These are phyloP conservation scores for Gentiana macrophylla DNA, from an alignment of 257 asterid species.

Conservation along the genomic window DNA sequence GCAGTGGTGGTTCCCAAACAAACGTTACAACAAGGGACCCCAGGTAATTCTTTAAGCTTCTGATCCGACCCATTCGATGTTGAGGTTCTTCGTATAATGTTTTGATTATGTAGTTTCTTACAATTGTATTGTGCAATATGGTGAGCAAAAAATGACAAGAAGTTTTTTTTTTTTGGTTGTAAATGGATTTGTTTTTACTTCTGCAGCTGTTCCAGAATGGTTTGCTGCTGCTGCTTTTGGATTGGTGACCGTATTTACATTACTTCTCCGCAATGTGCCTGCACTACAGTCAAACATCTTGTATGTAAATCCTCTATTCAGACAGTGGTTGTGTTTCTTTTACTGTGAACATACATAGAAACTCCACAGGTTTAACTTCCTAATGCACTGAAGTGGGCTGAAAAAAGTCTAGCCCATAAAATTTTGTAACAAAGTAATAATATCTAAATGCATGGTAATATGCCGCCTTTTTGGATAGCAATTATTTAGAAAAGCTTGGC, in stretches of 20 bases:
- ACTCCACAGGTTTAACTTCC: not conserved
- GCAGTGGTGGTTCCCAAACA: slow-evolving; percentile 91
- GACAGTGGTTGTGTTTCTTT: slow-evolving; percentile 1
- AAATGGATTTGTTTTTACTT: slow-evolving; percentile 13
- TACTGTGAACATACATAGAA: not conserved
- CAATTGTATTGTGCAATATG: slow-evolving; percentile 1
- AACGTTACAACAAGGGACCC: slow-evolving; percentile 76
- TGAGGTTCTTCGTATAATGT: slow-evolving; percentile 4
- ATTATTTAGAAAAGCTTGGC: not conserved
- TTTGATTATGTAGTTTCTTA: not conserved
- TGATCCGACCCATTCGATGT: not conserved
- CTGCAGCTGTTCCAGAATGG: slow-evolving; percentile 98
- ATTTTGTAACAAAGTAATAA: not conserved
- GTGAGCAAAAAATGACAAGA: not conserved
- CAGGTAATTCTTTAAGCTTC: slow-evolving; percentile 35
- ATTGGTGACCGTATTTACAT: slow-evolving; percentile 72
- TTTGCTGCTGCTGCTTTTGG: slow-evolving; percentile 97
- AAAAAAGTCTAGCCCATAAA: no score
- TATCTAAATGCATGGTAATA: no score
- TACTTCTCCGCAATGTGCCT: slow-evolving; percentile 88
- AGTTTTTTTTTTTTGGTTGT: not conserved
- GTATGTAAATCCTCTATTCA: slow-evolving; percentile 33
- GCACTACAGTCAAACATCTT: slow-evolving; percentile 66
- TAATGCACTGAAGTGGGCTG: no score
- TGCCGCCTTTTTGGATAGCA: no score